These are phyloP conservation scores for Rubroshorea leprosula DNA, from an alignment of 345 rosid genomes.

Conservation along the genomic window DNA sequence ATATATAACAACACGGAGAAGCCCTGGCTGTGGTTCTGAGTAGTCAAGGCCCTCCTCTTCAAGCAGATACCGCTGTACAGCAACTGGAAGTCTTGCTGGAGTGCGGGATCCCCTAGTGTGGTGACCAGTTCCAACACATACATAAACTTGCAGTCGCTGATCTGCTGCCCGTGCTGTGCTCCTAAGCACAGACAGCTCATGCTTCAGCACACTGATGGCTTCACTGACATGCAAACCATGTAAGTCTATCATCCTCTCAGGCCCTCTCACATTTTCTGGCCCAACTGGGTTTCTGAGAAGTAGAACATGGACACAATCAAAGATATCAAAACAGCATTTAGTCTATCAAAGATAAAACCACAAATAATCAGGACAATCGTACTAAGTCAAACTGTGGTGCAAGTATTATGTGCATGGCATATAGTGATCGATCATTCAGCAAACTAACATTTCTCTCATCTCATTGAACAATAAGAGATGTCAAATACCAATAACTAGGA, in stretches of 20 bases:
- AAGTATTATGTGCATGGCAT: no score
- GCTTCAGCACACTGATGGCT: constrained; percentile 82
- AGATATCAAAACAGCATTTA: constrained; percentile 12
- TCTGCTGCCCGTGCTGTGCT: constrained; percentile 66
- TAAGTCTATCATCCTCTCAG: constrained; percentile 90
- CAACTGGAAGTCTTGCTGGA: constrained; percentile 84
- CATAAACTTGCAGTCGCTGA: constrained; percentile 81
- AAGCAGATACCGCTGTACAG: constrained; percentile 82
- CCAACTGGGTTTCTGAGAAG: constrained; percentile 67
- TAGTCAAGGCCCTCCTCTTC: constrained; percentile 89
- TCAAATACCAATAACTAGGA: no score
- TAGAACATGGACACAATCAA: not conserved
- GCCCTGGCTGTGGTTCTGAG: constrained; percentile 90
- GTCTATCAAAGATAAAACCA: constrained; percentile 1
- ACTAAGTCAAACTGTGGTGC: no score
- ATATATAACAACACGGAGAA: constrained; percentile 80
- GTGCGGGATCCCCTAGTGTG: constrained; percentile 91
- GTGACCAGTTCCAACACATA: constrained; percentile 95
- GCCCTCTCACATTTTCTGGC: constrained; percentile 62
- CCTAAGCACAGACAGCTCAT: constrained; percentile 66
- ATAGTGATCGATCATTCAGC: no score
- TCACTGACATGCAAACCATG: constrained; percentile 92
- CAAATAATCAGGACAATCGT: not conserved
- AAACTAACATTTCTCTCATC: no score
- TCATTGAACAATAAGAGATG: no score